A percentile compares a stretch with the other conserved stretches of the same genome.
phyloP scores from a whole-genome alignment of 2,329 filamentous ascomycete species.

The Scleromitrula shiraiana region DNA sequence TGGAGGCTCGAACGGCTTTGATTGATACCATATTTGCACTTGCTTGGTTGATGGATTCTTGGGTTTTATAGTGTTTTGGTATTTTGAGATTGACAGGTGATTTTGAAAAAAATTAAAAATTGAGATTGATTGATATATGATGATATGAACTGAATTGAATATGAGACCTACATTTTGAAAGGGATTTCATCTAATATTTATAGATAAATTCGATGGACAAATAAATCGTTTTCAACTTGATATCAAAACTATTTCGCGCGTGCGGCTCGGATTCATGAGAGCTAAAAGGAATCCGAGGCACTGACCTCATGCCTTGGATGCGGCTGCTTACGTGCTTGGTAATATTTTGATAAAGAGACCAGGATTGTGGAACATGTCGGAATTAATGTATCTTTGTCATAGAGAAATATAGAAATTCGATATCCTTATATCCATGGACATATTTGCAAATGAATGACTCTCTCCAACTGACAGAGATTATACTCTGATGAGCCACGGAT shows the following conservation, averaged over 20 bases:
- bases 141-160: not conserved
- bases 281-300: not conserved
- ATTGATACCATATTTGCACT: slow-evolving; percentile 27
- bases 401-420: no score
- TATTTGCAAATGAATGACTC: no score
- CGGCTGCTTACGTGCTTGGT: not conserved
- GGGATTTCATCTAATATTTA: not conserved
- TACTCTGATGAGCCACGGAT: no score
- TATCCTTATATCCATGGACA: no score
- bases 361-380: no score
- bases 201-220: not conserved
- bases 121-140: not conserved
- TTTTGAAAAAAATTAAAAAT: not conserved
- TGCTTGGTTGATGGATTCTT: not conserved
- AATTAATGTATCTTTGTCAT: no score
- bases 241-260: not conserved
- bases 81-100: not conserved
- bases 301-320: not conserved
- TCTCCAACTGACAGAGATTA: no score
- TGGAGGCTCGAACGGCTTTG: slow-evolving; percentile 32
- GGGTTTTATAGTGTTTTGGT: no score
- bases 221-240: not conserved
- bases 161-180: not conserved
- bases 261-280: slow-evolving; percentile 3
- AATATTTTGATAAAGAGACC: no score